Percentiles rank a stretch among this genome's conserved stretches.
Evolutionary conservation across 108 stramenopile species (phyloP).

Genomic region (Stephanodiscus minutulus): DNA sequence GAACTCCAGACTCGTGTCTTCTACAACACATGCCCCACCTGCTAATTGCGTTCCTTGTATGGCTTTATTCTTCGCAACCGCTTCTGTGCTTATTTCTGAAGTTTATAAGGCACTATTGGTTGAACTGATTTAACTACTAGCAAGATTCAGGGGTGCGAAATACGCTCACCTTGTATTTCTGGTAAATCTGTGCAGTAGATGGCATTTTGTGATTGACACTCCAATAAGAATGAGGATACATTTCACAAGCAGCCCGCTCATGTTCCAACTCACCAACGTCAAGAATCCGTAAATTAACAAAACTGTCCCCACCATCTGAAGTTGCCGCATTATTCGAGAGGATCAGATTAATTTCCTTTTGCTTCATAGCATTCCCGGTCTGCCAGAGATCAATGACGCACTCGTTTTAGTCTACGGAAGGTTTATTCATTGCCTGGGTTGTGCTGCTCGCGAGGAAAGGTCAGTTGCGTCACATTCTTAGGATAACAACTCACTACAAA

Average conservation of each 20-base stretch:
- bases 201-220: neutral
- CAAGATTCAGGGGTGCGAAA: neutral
- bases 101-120: neutral
- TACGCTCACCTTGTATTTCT: conserved; percentile 71
- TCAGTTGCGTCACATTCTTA: neutral
- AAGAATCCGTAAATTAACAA: conserved; percentile 73
- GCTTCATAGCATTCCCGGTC: conserved; percentile 87
- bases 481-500: conserved; percentile 56
- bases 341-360: conserved; percentile 76
- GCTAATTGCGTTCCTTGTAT: conserved; percentile 86
- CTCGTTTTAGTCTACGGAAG: conserved; percentile 1
- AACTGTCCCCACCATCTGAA: conserved; percentile 41
- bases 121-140: neutral
- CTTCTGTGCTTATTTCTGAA: conserved; percentile 78
- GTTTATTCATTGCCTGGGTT: neutral
- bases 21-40: conserved; percentile 89
- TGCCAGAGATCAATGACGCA: neutral
- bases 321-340: conserved; percentile 62
- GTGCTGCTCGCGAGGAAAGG: neutral
- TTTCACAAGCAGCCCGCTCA: neutral
- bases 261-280: conserved; percentile 43
- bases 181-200: conserved; percentile 62
- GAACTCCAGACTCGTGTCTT: conserved; percentile 97
- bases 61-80: conserved; percentile 88
- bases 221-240: conserved; percentile 1